Evolutionary conservation across 495 filamentous ascomycete species (phyloP).

Genomic region (Copromyces sp.): DNA sequence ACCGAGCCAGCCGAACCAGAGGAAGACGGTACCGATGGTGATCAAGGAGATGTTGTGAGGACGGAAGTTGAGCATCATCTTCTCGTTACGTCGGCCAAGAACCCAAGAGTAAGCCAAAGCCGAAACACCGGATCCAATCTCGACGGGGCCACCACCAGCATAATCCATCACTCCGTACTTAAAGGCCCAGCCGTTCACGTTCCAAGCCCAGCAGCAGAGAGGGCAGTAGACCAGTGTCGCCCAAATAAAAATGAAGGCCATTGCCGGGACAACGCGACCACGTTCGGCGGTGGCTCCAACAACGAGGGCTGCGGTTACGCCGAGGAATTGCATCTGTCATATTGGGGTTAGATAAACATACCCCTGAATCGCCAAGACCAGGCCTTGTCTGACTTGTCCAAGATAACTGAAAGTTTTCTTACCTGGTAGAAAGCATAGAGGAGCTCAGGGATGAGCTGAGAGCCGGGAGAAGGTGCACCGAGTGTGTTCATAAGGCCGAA

Average conservation of each 20-base stretch:
- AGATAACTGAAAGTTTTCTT: background rate
- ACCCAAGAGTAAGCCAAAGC: constrained; percentile 94
- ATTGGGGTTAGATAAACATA: constrained; percentile 3
- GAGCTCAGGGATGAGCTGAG: constrained; percentile 72
- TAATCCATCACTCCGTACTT: constrained; percentile 93
- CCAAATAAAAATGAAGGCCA: constrained; percentile 96
- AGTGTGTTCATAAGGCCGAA: constrained; percentile 76
- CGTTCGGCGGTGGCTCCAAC: constrained; percentile 90
- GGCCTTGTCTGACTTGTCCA: background rate
- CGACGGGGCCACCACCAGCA: constrained; percentile 93
- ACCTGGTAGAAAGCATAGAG: constrained; percentile 86
- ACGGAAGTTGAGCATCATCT: constrained; percentile 95
- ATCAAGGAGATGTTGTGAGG: constrained; percentile 98
- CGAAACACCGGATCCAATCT: constrained; percentile 88
- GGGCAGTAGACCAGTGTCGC: constrained; percentile 96
- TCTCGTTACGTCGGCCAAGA: constrained; percentile 91
- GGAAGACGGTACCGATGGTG: constrained; percentile 84
- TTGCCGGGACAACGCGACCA: constrained; percentile 84
- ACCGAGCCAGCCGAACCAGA: constrained; percentile 98
- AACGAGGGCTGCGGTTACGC: constrained; percentile 83
- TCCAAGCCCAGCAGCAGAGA: constrained; percentile 92
- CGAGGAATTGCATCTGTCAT: constrained; percentile 86
- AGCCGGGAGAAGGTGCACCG: constrained; percentile 72
- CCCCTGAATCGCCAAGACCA: background rate
- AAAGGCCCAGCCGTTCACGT: constrained; percentile 84